phyloP scores from a whole-genome alignment of 805 yeast species.

The Ogataea pini region DNA sequence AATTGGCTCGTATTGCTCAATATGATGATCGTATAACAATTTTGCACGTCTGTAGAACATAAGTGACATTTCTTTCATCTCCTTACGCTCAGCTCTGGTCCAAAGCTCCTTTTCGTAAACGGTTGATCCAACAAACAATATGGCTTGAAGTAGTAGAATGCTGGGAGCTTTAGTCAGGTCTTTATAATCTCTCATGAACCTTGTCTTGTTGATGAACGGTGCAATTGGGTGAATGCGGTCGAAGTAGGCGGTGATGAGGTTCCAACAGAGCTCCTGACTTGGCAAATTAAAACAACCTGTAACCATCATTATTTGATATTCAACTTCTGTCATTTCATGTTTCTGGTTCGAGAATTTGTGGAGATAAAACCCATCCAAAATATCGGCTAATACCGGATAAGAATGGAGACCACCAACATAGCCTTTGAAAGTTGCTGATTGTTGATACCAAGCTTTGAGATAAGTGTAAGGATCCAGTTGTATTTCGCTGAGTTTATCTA shows the following conservation, averaged over 20 bases:
- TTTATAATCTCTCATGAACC: constrained; percentile 59
- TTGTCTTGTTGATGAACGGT: constrained; percentile 64
- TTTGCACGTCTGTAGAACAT: constrained; percentile 45
- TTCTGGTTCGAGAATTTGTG: constrained; percentile 9
- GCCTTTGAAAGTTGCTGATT: constrained; percentile 13
- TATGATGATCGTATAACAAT: constrained; percentile 65
- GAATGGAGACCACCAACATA: constrained; percentile 30
- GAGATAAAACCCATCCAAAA: constrained; percentile 14
- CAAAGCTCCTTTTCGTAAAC: constrained; percentile 55
- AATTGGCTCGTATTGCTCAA: constrained; percentile 64
- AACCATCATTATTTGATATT: constrained; percentile 61
- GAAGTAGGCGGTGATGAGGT: constrained; percentile 59
- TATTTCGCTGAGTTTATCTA: constrained; percentile 13
- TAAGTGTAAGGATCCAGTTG: constrained; percentile 16
- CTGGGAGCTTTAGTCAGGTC: constrained; percentile 62
- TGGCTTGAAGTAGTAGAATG: constrained; percentile 57
- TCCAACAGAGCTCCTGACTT: constrained; percentile 56
- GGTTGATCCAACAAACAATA: constrained; percentile 64
- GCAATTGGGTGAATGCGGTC: constrained; percentile 63
- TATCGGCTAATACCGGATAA: constrained; percentile 12
- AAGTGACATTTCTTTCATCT: constrained; percentile 38
- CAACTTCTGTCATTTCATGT: constrained; percentile 39
- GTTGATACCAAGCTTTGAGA: constrained; percentile 9
- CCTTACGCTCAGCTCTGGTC: constrained; percentile 50
- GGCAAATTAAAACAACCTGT: constrained; percentile 75